Base-by-base conservation (phyloP, 176 grass and related monocot genomes). In the Aegilops sharonensis region DNA sequence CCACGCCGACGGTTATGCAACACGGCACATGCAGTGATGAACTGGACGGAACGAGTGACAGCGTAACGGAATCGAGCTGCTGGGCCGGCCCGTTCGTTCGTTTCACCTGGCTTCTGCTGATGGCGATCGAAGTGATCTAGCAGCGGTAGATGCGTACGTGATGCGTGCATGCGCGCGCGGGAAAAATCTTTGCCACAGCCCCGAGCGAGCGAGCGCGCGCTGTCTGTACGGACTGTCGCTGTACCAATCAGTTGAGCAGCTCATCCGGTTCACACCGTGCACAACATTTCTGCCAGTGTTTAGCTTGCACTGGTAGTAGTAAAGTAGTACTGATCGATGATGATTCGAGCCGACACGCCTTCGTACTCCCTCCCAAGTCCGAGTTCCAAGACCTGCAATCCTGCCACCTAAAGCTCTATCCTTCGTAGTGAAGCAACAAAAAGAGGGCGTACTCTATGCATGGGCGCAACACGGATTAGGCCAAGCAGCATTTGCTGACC, bases 401-500 rank as follows among this genome's bases (percentile, higher is more conserved):
- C 37, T 66, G 37, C 78, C 3, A 18, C 8, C 23, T 6, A 32
- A 81, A 27, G 45, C 42, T 17, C 31, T 59, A 71, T 35, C 18
- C 64, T 81, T 8, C 43, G 18, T 9, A 60, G 68, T 31, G 11
- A 5, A 47, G 37, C 36, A 30, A 42, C 59, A 63, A 80, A 81
- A 74, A 60, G 15, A 32, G 70, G 43, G 42, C 8, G 72, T 75
- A 74, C 40, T 24, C 24, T 27, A 75, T 74, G 81, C 34, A 63
- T 84, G 56, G 82, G 25, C 54, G 7, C 18, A 4, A 50, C 72
- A 54, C 72, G 27, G 30, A 50, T 85, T 67, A 85, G 83, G 83
- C 62, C 83, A 56, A 77, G 83, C 72, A 85, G 83, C 40, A 77
- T 77, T 77, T 35, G 72, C 83, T 84, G 83, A 84, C 35, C 48